Percentiles rank a stretch among this genome's conserved stretches.
Conservation (phyloP, 225 moss, liverwort and hornwort species). For the Thuidium tamariscinum region DNA sequence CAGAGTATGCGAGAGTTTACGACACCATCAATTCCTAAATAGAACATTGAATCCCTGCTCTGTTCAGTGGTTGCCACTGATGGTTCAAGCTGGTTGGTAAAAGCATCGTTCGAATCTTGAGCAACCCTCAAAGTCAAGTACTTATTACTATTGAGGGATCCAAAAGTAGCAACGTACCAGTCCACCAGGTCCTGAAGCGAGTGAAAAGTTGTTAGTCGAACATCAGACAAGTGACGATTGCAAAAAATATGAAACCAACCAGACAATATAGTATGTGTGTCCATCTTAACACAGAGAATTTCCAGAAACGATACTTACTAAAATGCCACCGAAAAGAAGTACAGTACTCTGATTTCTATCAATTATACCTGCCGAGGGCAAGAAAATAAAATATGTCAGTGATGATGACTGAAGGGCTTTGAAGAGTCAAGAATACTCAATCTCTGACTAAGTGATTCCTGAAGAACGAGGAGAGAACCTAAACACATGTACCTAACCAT, state of each 20-base stretch:
- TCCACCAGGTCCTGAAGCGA: slow-evolving; percentile 70
- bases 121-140: slow-evolving; percentile 66
- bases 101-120: slow-evolving; percentile 35
- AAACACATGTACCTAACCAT: not conserved
- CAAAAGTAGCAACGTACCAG: slow-evolving; percentile 57
- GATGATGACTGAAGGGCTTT: not conserved
- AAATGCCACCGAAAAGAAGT: slow-evolving; percentile 27
- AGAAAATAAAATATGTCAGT: not conserved
- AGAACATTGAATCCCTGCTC: slow-evolving; percentile 13
- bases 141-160: slow-evolving; percentile 56
- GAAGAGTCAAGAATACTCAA: not conserved
- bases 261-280: not conserved
- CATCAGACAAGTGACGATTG: not conserved
- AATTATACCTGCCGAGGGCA: slow-evolving; percentile 24
- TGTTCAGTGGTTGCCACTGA: slow-evolving; percentile 1
- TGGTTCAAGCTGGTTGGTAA: slow-evolving; percentile 10
- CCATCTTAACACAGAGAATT: not conserved
- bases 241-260: not conserved
- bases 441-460: not conserved
- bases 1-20: slow-evolving; percentile 40
- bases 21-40: slow-evolving; percentile 30
- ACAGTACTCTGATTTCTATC: slow-evolving; percentile 8
- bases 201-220: not conserved
- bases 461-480: not conserved
- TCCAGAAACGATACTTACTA: slow-evolving; percentile 17